Percentiles rank a stretch among this genome's conserved stretches.
Conservation (phyloP, 257 asterid genomes). For the Forsythia suspensa region DNA sequence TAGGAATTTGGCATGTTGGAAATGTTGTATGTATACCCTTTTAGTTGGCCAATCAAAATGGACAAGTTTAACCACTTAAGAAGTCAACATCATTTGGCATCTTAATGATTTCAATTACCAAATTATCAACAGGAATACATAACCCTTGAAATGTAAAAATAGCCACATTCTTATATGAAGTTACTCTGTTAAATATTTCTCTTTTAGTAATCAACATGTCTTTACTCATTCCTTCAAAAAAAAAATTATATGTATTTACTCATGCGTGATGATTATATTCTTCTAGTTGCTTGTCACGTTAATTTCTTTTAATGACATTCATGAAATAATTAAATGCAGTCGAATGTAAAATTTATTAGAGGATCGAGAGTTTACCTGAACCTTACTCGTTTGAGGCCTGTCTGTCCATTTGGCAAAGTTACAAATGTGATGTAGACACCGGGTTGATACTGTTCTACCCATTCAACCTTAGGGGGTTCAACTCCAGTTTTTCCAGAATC, state of each 20-base stretch:
- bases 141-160: too few species aligned
- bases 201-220: not conserved
- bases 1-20: not conserved
- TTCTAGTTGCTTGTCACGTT: not conserved
- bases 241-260: not conserved
- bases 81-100: not conserved
- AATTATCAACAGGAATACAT: too few species aligned
- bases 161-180: too few species aligned
- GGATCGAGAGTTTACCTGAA: conserved; percentile 39
- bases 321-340: not conserved
- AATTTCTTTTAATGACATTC: not conserved
- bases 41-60: not conserved
- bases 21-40: not conserved
- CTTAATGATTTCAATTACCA: not conserved
- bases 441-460: conserved; percentile 48
- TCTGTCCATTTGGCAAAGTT: conserved; percentile 32
- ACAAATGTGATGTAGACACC: conserved; percentile 45
- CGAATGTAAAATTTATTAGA: not conserved
- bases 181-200: not conserved
- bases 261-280: not conserved
- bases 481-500: conserved; percentile 24
- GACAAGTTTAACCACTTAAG: not conserved
- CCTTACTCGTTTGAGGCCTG: conserved; percentile 42
- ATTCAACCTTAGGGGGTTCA: conserved; percentile 28
- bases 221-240: not conserved